phyloP scores from a whole-genome alignment of 2,329 filamentous ascomycete species.

The Emericellopsis cladophorae region DNA sequence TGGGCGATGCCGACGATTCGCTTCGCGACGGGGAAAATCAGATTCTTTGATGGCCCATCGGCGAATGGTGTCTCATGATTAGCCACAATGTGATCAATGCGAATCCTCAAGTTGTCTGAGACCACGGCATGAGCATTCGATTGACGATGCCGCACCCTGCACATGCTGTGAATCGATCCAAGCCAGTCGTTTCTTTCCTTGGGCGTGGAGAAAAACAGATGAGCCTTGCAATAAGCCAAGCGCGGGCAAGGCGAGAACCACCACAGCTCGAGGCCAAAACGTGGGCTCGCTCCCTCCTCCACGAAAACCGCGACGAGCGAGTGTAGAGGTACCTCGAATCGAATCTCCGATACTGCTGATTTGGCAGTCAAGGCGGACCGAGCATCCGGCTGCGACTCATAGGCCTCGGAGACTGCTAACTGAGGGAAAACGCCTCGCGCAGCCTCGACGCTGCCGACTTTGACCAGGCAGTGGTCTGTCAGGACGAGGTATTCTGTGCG shows the following conservation, averaged over 20 bases:
- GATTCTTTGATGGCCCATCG: conserved; percentile 13
- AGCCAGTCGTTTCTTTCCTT: conserved; percentile 38
- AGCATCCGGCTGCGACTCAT: conserved; percentile 9
- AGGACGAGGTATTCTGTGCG: conserved; percentile 38
- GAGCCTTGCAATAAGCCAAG: conserved; percentile 31
- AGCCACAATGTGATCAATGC: conserved; percentile 33
- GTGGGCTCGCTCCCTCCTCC: conserved; percentile 33
- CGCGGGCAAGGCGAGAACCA: conserved; percentile 33
- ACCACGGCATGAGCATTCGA: conserved; percentile 21
- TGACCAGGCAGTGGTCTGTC: conserved; percentile 35
- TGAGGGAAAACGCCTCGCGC: conserved; percentile 34
- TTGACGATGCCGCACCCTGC: conserved; percentile 22
- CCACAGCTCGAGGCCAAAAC: conserved; percentile 43
- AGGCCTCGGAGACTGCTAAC: conserved; percentile 15
- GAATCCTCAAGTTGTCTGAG: conserved; percentile 31
- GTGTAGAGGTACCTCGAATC: conserved; percentile 33
- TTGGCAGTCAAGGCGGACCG: conserved; percentile 13
- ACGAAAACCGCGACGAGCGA: conserved; percentile 39
- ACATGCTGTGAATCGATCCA: conserved; percentile 28
- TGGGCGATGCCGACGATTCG: conserved; percentile 26
- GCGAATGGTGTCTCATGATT: conserved; percentile 23
- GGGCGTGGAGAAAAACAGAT: conserved; percentile 34
- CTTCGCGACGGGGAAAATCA: conserved; percentile 40
- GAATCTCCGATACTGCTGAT: conserved; percentile 20
- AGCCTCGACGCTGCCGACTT: conserved; percentile 33